Evolutionary conservation across 179 eudicot species (phyloP), one percentile per base, ranked within the genome.

Genomic region (Silene vulgaris): DNA sequence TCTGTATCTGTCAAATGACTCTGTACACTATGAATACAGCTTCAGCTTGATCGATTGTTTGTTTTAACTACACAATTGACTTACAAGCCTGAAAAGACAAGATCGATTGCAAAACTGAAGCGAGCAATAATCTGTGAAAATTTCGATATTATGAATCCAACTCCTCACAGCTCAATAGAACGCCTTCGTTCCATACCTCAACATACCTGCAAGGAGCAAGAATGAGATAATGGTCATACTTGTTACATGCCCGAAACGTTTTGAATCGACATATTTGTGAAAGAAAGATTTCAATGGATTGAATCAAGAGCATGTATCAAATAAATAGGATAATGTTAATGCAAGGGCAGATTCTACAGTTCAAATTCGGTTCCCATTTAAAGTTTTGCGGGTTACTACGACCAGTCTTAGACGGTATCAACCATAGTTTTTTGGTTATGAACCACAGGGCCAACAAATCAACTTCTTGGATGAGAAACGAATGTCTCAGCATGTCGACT

Each of bases 141-240:
- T 5, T 14, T 16, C 21, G 32, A 54, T 28, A 28, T 54, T 73
- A 78, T 1, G 73, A 52, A 62, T 90, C 93, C 83, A 90, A 72
- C 77, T 88, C 85, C 84, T 86, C 83, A 50, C 79, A 80, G 77
- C 87, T 89, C 65, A 82, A 61, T 28, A 87, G 88, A 71, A 87
- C 80, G 66, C 98, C 98, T 76, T 88, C 92, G 62, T 87, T 83
- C 98, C 98, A 93, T 66, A 79, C 72, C 79, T 93, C 97, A 64
- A 86, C 85, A 74, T 72, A 85, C 86, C 98, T 93, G 81, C 13
- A 56, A 65, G 56, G 19, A 76, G 16, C 68, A 68, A 65, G n/a
- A 50, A 37, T 3, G 50, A 75, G 45, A 66, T 40, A 26, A 54
- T 56, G 64, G 9, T 12, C 14, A 75, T 48, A 45, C 14, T 30